Evolutionary conservation across 2,329 filamentous ascomycete species (phyloP).

Genomic region (Xylaria sp.): DNA sequence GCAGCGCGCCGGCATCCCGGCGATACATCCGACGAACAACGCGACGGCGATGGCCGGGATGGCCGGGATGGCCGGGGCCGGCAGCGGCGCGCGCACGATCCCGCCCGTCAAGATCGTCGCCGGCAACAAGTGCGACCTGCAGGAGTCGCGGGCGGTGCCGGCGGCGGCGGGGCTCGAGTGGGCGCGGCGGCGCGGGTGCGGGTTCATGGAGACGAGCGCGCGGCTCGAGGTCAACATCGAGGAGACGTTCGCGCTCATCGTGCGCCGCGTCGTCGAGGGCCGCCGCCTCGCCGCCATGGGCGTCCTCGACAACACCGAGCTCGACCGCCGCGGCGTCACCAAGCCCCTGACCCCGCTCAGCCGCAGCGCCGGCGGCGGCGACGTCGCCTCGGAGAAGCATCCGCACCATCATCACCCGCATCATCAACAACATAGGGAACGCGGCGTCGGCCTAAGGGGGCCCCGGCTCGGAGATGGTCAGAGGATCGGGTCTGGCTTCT

Average conservation of each 20-base stretch:
- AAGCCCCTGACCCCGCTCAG: slow-evolving; percentile 61
- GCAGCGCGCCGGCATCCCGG: slow-evolving; percentile 45
- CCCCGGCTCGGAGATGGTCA: slow-evolving; percentile 50
- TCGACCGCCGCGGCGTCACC: slow-evolving; percentile 57
- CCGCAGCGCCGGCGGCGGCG: slow-evolving; percentile 23
- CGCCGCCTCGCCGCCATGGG: slow-evolving; percentile 54
- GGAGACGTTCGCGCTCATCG: slow-evolving; percentile 78
- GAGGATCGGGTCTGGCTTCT: slow-evolving; percentile 49
- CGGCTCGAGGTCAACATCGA: slow-evolving; percentile 85
- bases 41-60: slow-evolving; percentile 26
- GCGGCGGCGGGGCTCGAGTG: slow-evolving; percentile 75
- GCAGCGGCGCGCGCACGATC: slow-evolving; percentile 53
- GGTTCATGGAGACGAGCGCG: slow-evolving; percentile 89
- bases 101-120: slow-evolving; percentile 81
- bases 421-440: too few relatives aligned
- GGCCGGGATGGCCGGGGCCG: slow-evolving; percentile 34
- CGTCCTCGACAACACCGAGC: slow-evolving; percentile 45
- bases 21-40: too few relatives aligned
- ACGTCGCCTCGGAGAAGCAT: slow-evolving; percentile 47
- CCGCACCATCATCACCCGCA: too few relatives aligned
- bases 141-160: slow-evolving; percentile 68
- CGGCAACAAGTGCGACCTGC: slow-evolving; percentile 84
- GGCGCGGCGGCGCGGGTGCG: slow-evolving; percentile 72
- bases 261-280: slow-evolving; percentile 64
- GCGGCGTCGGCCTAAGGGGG: slow-evolving; percentile 36